A percentile compares a stretch with the other conserved stretches of the same genome.
phyloP scores from a whole-genome alignment of 2,329 filamentous ascomycete genomes.

The Thelonectria olida region DNA sequence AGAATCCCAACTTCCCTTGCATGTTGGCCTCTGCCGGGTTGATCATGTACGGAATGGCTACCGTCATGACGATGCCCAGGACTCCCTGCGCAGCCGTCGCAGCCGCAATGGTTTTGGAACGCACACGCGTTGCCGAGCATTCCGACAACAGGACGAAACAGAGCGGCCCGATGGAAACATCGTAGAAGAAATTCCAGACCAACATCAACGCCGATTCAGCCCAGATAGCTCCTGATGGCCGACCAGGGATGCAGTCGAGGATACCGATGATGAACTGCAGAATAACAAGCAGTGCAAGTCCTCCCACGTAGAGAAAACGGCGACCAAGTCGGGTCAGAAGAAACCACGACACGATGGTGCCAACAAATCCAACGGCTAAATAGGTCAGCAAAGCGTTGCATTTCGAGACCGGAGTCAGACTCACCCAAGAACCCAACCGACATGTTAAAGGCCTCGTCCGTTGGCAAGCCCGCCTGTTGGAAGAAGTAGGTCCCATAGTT shows the following conservation, averaged over 20 bases:
- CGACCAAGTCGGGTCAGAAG: constrained; percentile 54
- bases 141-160: constrained; percentile 55
- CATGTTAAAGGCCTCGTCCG: constrained; percentile 51
- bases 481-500: constrained; percentile 59
- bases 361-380: constrained; percentile 52
- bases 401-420: background rate
- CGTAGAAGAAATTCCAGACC: constrained; percentile 55
- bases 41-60: constrained; percentile 45
- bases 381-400: constrained; percentile 21
- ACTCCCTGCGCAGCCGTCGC: constrained; percentile 45
- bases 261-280: constrained; percentile 52
- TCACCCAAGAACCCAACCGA: constrained; percentile 41
- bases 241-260: constrained; percentile 38
- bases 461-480: constrained; percentile 52
- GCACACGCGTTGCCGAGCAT: constrained; percentile 51
- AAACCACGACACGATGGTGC: constrained; percentile 54
- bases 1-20: constrained; percentile 48
- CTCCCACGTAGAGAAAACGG: constrained; percentile 48
- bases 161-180: constrained; percentile 54
- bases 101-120: constrained; percentile 54
- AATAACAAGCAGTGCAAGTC: constrained; percentile 45
- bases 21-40: constrained; percentile 46
- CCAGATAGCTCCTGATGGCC: constrained; percentile 36
- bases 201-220: constrained; percentile 51
- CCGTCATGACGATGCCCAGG: constrained; percentile 40